Base-by-base conservation (phyloP, 2,329 filamentous ascomycete genomes). In the Aspergillus terreus region DNA sequence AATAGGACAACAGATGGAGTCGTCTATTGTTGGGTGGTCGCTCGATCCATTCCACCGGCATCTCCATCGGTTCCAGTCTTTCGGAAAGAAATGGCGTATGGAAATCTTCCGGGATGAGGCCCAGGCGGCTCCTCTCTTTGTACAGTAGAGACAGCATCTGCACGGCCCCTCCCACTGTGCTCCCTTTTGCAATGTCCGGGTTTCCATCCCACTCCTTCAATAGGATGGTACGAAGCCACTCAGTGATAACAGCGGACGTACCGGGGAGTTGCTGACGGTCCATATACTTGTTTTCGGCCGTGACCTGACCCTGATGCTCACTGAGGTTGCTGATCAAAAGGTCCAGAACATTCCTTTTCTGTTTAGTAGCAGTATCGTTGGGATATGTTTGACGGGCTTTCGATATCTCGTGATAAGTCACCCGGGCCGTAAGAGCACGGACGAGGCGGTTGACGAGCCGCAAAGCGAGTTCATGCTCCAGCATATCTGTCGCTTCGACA, bases 131-230 rank as follows among this genome's bases (percentile, higher is more conserved):
- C 49, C 83, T 77, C 61, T 89, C 84, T 83, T 80, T 77, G 87
- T 89, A 86, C 67, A 95, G 80, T 21, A 84, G 80, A 27, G 82
- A 77, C 44, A 95, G 81, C 27, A 95, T 79, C 44, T 85, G 83
- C 38, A 96, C 73, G 6, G 90, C 90, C 47, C 89, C 87, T 12
- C 89, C 88, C 55, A 91, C 86, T 12, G 87, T 78, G 27, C 86
- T 83, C 61, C 87, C 85, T 49, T 82, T 84, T 2, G 83, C 76
- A 47, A 95, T 80, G 41, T 85, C 81, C 1, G 88, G 81, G 49
- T 82, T 82, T 0, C 90, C 88, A 63, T 92, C 82, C 92, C 92
- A 96, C 55, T 89, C 84, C 50, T 85, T 83, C 42, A 95, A 72
- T 63, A 96, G 81, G 1, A 94, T 79, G 0, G 86, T 84, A 53